phyloP scores from a whole-genome alignment of 108 stramenopile species.

The Skeletonema grethae region DNA sequence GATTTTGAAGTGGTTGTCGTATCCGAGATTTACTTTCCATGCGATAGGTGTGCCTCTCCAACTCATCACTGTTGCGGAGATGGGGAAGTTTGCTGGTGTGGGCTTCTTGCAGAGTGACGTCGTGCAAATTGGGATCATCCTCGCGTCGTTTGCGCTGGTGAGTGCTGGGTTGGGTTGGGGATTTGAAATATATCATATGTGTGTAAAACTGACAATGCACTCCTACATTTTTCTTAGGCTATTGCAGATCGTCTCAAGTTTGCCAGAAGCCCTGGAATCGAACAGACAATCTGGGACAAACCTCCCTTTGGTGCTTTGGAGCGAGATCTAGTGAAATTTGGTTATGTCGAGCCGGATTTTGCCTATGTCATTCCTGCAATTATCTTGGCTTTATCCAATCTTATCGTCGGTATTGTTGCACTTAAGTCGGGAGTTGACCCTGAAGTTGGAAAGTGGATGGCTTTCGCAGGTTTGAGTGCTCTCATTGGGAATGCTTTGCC shows the following conservation, averaged over 20 bases:
- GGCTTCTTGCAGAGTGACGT: conserved; percentile 11
- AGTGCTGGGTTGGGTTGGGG: too few species aligned
- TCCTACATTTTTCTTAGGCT: neutral
- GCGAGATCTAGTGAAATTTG: conserved; percentile 9
- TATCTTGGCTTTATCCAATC: conserved; percentile 10
- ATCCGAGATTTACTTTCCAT: too few species aligned
- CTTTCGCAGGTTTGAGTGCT: conserved; percentile 12
- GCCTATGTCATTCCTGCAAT: conserved; percentile 17
- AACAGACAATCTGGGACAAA: neutral
- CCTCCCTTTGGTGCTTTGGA: conserved; percentile 8
- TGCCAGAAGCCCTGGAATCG: conserved; percentile 12
- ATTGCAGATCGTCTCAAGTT: conserved; percentile 10
- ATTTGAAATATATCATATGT: too few species aligned
- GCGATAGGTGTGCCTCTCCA: neutral
- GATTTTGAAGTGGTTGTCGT: too few species aligned
- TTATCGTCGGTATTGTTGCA: conserved; percentile 8
- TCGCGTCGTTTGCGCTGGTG: neutral
- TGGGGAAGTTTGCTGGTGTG: conserved; percentile 15
- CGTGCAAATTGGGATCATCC: neutral
- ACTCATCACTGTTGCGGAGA: conserved; percentile 13
- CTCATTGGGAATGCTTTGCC: conserved; percentile 17
- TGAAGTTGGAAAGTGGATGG: conserved; percentile 4
- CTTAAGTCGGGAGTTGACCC: neutral
- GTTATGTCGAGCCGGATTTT: conserved; percentile 8
- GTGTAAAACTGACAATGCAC: too few species aligned